phyloP scores from a whole-genome alignment of 768 basidiomycete species.

The Leccinellum rugosiceps region DNA sequence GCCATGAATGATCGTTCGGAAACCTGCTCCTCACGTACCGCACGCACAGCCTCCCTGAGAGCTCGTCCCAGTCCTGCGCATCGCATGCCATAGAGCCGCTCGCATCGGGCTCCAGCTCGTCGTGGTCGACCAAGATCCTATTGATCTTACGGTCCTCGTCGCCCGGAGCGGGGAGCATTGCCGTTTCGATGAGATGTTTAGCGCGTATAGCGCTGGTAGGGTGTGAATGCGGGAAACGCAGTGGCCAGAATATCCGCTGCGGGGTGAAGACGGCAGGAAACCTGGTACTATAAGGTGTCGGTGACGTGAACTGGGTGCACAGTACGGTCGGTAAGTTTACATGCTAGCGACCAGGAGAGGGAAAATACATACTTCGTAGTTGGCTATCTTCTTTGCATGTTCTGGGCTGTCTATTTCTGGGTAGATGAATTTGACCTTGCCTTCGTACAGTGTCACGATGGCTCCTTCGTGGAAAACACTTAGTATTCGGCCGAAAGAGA shows the following conservation, averaged over 20 bases:
- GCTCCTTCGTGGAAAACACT: constrained; percentile 26
- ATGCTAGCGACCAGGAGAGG: not conserved
- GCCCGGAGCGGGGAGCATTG: constrained; percentile 16
- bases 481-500: constrained; percentile 28
- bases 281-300: constrained; percentile 15
- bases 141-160: constrained; percentile 16
- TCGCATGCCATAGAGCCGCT: constrained; percentile 15
- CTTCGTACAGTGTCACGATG: constrained; percentile 25
- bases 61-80: constrained; percentile 32
- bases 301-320: constrained; percentile 17
- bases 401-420: constrained; percentile 22
- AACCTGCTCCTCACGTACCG: constrained; percentile 21
- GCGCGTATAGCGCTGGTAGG: constrained; percentile 1
- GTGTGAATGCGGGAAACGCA: constrained; percentile 11
- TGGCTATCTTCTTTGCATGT: constrained; percentile 13
- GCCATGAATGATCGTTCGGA: constrained; percentile 23
- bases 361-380: constrained; percentile 17
- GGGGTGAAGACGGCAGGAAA: constrained; percentile 23
- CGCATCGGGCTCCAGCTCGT: constrained; percentile 11
- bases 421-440: constrained; percentile 24
- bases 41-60: constrained; percentile 28
- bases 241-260: constrained; percentile 30
- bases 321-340: not conserved
- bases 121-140: constrained; percentile 22
- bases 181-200: constrained; percentile 22